Conservation (phyloP, 2,329 filamentous ascomycete genomes). For the Ophiosphaerella korrae region DNA sequence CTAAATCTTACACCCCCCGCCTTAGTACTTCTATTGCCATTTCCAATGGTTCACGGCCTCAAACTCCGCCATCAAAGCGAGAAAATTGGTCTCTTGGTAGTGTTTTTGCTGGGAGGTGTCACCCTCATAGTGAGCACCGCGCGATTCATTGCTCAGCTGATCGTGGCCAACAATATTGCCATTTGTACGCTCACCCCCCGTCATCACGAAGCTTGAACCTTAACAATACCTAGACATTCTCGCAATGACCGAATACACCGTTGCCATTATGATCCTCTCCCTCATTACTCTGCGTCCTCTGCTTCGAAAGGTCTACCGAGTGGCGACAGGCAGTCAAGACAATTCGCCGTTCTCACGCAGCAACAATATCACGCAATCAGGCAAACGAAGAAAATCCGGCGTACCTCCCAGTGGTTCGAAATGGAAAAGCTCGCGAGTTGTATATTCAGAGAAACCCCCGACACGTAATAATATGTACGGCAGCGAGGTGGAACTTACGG, state of each 20-base stretch:
- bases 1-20: background rate
- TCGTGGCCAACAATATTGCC: slow-evolving; percentile 5
- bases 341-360: background rate
- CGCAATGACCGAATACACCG: slow-evolving; percentile 7
- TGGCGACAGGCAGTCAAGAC: background rate
- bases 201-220: background rate
- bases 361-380: background rate
- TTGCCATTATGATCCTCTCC: slow-evolving; percentile 8
- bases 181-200: background rate
- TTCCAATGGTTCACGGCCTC: background rate
- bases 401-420: background rate
- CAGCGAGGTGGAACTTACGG: slow-evolving; percentile 8
- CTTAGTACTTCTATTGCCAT: slow-evolving; percentile 6
- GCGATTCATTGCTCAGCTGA: slow-evolving; percentile 3
- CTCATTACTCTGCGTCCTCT: slow-evolving; percentile 8
- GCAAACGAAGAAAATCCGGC: background rate
- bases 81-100: slow-evolving; percentile 2
- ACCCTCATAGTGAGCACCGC: slow-evolving; percentile 5
- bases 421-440: background rate
- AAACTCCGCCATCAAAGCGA: slow-evolving; percentile 3
- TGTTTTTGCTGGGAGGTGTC: slow-evolving; percentile 6
- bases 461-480: background rate
- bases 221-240: slow-evolving; percentile 6
- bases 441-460: background rate
- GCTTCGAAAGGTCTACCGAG: slow-evolving; percentile 4